A percentile compares a stretch with the other conserved stretches of the same genome.
phyloP scores from a whole-genome alignment of 768 basidiomycete species.

The Leucosporidium yakuticum region DNA sequence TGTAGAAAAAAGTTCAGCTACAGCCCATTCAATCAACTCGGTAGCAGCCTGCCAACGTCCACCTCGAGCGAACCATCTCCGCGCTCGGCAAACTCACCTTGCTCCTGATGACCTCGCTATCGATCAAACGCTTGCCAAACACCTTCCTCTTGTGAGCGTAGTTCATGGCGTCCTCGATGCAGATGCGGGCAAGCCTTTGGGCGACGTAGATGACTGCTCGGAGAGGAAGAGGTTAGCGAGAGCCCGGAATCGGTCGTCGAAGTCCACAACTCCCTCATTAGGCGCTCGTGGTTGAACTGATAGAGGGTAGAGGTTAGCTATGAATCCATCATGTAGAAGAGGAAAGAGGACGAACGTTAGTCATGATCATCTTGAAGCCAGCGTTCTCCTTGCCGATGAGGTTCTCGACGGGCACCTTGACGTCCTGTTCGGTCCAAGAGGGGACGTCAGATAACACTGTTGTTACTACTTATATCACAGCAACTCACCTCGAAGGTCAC shows the following conservation, averaged over 20 bases:
- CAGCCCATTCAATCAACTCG: too few species aligned
- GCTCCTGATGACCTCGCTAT: slow-evolving; percentile 34
- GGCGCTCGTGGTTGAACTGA: slow-evolving; percentile 19
- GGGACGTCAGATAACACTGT: too few species aligned
- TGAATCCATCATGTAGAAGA: not conserved
- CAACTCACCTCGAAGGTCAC: slow-evolving; percentile 34
- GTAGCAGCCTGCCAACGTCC: too few species aligned
- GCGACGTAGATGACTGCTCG: slow-evolving; percentile 13
- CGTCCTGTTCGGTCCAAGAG: slow-evolving; percentile 24
- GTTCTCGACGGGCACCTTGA: slow-evolving; percentile 40
- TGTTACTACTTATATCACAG: too few species aligned
- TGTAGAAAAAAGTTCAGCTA: not conserved
- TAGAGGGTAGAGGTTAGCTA: not conserved
- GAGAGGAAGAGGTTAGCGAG: too few species aligned
- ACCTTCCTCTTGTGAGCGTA: slow-evolving; percentile 34
- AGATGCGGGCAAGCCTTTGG: slow-evolving; percentile 31
- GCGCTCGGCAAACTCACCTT: slow-evolving; percentile 14
- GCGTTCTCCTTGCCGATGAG: slow-evolving; percentile 37
- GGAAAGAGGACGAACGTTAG: slow-evolving; percentile 34
- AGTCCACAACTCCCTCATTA: slow-evolving; percentile 3
- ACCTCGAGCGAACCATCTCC: not conserved
- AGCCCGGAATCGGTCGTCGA: not conserved
- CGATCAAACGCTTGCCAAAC: slow-evolving; percentile 34
- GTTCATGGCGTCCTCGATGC: slow-evolving; percentile 33
- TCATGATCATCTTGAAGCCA: slow-evolving; percentile 40